phyloP scores from a whole-genome alignment of 2,329 filamentous ascomycete species.

The Ophiostoma quercus region DNA sequence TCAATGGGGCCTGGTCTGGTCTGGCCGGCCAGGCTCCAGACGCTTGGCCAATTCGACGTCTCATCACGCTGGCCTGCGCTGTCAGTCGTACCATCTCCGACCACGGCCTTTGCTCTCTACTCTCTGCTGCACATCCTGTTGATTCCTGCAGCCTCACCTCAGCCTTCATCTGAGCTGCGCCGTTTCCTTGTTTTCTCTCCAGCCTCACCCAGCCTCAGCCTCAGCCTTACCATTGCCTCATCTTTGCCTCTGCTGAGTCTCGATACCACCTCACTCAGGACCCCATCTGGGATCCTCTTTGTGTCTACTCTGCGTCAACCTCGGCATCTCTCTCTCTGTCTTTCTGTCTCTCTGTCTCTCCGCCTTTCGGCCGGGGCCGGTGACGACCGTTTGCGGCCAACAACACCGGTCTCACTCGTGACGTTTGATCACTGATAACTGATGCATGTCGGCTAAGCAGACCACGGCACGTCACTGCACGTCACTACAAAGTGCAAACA shows the following conservation, averaged over 20 bases:
- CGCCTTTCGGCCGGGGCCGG: neutral
- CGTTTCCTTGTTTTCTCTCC: neutral
- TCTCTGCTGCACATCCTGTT: neutral
- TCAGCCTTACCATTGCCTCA: neutral
- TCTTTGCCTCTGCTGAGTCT: neutral
- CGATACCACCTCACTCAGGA: neutral
- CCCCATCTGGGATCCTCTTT: neutral
- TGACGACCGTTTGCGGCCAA: neutral
- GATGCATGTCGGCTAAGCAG: neutral
- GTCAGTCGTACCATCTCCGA: neutral
- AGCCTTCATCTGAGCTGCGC: neutral
- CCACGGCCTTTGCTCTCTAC: neutral
- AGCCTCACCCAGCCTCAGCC: neutral
- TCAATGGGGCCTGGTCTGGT: neutral
- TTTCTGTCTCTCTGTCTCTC: neutral
- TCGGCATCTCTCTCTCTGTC: neutral
- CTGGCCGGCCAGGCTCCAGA: neutral
- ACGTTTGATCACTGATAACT: neutral
- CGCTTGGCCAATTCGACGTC: slow-evolving; percentile 7
- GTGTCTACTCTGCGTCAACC: neutral
- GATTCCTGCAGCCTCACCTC: neutral
- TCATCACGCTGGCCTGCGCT: neutral
- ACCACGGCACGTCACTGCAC: neutral
- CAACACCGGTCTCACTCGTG: neutral
- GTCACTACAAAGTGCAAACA: neutral